phyloP scores from a whole-genome alignment of 306 rosid species.

The Oxytropis ochrocephala region DNA sequence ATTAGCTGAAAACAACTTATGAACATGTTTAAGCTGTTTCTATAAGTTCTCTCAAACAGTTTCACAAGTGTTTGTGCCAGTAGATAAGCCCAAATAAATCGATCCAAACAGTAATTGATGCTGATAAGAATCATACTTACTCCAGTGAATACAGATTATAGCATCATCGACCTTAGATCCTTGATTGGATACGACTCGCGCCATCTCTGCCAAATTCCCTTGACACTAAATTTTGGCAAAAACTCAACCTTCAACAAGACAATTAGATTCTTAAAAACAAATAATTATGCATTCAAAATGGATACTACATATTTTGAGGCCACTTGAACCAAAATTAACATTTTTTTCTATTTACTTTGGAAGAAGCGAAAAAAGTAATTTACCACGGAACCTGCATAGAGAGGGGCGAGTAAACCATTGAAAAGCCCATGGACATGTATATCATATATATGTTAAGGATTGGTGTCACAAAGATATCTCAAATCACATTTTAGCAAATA shows the following conservation, averaged over 20 bases:
- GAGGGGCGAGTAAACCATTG: conserved; percentile 87
- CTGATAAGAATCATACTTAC: conserved; percentile 44
- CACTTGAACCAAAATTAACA: not conserved
- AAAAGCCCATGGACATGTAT: conserved; percentile 94
- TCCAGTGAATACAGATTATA: conserved; percentile 79
- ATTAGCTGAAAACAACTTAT: too few species aligned
- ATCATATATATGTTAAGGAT: conserved; percentile 46
- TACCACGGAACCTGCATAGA: conserved; percentile 86
- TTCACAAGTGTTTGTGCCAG: too few species aligned
- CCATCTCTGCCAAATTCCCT: conserved; percentile 95
- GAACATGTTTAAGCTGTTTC: too few species aligned
- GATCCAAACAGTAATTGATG: too few species aligned
- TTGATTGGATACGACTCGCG: conserved; percentile 67
- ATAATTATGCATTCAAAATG: not conserved
- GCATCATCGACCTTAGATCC: conserved; percentile 53
- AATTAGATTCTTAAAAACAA: conserved; percentile 22
- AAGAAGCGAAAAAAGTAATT: conserved; percentile 12
- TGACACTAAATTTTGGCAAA: conserved; percentile 90
- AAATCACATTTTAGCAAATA: conserved; percentile 7
- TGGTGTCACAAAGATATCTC: conserved; percentile 12
- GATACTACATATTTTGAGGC: conserved; percentile 15
- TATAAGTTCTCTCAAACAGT: too few species aligned
- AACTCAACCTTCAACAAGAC: conserved; percentile 77
- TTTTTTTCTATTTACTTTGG: not conserved
- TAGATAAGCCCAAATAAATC: too few species aligned